A percentile compares a stretch with the other conserved stretches of the same genome.
Evolutionary conservation across 2,329 filamentous ascomycete genomes (phyloP).

Genomic region (Aureobasidium sp.): DNA sequence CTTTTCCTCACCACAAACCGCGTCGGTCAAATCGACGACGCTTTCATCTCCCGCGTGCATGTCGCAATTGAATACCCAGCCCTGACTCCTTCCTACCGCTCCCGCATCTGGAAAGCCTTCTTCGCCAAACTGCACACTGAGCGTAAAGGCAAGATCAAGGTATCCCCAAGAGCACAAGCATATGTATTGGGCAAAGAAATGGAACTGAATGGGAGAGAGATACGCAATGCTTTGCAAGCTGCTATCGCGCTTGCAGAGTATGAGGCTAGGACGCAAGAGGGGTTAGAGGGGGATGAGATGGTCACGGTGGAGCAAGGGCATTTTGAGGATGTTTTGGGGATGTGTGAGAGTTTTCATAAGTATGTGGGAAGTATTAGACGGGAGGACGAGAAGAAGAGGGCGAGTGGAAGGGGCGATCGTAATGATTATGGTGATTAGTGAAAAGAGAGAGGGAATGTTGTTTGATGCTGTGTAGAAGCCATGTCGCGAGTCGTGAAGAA

Average conservation of each 20-base stretch:
- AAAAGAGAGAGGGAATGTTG: too few relatives aligned
- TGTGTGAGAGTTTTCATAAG: neutral
- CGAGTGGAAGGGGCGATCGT: neutral
- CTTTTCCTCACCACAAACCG: constrained; percentile 33
- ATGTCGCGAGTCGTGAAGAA: too few relatives aligned
- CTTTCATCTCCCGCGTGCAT: constrained; percentile 28
- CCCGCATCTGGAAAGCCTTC: constrained; percentile 21
- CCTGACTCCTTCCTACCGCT: constrained; percentile 20
- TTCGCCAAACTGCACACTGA: constrained; percentile 3
- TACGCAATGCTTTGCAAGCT: neutral
- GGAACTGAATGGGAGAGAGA: neutral
- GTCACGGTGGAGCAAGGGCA: neutral
- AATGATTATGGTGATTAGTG: neutral
- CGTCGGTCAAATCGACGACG: constrained; percentile 28
- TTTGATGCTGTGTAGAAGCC: too few relatives aligned
- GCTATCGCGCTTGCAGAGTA: neutral
- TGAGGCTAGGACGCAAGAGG: constrained; percentile 1
- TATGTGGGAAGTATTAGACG: neutral
- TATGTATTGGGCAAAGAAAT: neutral
- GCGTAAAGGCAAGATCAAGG: constrained; percentile 1
- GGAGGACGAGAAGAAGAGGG: neutral
- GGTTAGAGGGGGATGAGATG: neutral
- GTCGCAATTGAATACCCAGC: constrained; percentile 25
- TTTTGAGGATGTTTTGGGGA: neutral
- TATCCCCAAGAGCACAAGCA: neutral